Base-by-base conservation (phyloP, 2,329 filamentous ascomycete species). In the Pestalotiopsis sp. region DNA sequence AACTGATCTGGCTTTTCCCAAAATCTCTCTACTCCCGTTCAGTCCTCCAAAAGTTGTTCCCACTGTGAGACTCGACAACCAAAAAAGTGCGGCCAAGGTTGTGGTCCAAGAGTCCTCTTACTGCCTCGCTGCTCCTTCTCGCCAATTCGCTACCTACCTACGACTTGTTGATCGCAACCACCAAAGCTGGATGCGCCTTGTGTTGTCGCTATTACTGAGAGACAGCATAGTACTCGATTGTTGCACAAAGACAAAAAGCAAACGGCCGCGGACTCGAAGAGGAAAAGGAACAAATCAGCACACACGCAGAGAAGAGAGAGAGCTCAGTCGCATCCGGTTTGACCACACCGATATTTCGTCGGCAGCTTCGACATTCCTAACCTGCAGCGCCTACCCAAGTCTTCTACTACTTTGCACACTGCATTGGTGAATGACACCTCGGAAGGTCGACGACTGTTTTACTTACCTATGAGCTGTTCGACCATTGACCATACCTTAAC, bases 261-360 rank as follows among this genome's bases (percentile, higher is more conserved):
- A 62, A 62, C 59, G 59, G 59, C 59, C 38, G 27, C 12, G 59
- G 59, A 62, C 59, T 62, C 59, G 59, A 52, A 23, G 45, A 20
- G 45, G 20, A 20, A 52, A 23, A 52, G 45, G 31, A 36, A 20
- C 25, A 36, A 39, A 14, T 17, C 27, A 27, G 4, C 14, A 23
- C 12, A 12, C 45, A 52, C 14, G 45, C 45, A 20, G 20, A 52
- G 45, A 52, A 52, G 13, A 23, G 20, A 59, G 5, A 59, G 27
- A 59, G 23, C 20, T 52, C 45, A 52, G 45, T 52, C 45, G 45
- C 45, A 52, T n/a, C 45, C 45, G 17, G 17, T 20, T 52, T 52
- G 45, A 52, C 17, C 17, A 52, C 45, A 52, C 45, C 45, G 45
- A 52, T 52, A 52, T 52, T 52, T 52, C 20, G 45, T 52, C 45